phyloP scores from a whole-genome alignment of 768 basidiomycete species.

The Leccinum incarnatum region DNA sequence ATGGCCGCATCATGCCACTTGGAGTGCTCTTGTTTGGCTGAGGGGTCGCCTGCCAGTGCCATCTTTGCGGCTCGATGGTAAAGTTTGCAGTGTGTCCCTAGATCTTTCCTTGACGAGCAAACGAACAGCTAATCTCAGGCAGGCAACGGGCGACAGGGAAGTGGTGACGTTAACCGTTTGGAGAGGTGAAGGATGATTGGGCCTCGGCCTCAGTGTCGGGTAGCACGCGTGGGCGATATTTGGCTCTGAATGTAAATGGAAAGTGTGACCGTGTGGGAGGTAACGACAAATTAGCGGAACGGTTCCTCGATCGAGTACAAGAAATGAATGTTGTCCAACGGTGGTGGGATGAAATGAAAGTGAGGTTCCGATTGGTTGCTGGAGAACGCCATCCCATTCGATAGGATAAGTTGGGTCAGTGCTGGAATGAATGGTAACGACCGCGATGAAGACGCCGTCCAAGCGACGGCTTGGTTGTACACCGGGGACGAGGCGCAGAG shows the following conservation, averaged over 20 bases:
- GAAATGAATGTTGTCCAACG: neutral
- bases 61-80: neutral
- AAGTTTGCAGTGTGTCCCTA: neutral
- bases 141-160: constrained; percentile 10
- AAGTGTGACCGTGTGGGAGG: neutral
- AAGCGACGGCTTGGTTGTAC: neutral
- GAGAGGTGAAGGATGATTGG: neutral
- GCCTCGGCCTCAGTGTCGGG: neutral
- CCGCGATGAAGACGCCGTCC: neutral
- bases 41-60: neutral
- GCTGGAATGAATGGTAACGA: constrained; percentile 6
- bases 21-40: neutral
- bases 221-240: neutral
- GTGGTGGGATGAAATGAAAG: constrained; percentile 4
- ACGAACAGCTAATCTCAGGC: constrained; percentile 12
- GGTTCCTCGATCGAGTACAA: neutral
- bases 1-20: neutral
- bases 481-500: neutral
- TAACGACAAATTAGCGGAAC: constrained; percentile 1
- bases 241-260: constrained; percentile 4
- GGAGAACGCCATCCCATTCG: neutral
- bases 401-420: neutral
- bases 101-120: constrained; percentile 6
- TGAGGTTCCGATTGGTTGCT: neutral
- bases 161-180: constrained; percentile 5